Base-by-base conservation (phyloP, 192 early-diverging fungal species). In the Gaertneriomyces sp. region DNA sequence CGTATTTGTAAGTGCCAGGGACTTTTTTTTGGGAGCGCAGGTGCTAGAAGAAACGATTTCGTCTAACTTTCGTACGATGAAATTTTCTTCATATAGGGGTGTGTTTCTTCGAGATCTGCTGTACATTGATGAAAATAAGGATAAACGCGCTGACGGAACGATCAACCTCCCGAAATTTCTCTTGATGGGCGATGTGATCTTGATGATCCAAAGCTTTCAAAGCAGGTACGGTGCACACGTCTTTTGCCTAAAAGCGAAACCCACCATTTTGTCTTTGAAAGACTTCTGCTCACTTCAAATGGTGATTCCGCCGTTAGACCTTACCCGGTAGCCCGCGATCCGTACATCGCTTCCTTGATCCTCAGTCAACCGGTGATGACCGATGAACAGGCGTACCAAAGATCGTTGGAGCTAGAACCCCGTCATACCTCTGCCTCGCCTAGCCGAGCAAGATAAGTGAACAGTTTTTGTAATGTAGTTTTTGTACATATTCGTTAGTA, bases 141-240 rank as follows among this genome's bases (percentile, higher is more conserved):
- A 90, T 64, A 66, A 76, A 38, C 78, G 81, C 7, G 53, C 70
- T 12, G 86, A 89, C 55, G 87, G 88, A 7, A 77, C 75, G 8
- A 76, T 91, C 52, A 89, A 91, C 74, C 81, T 89, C 73, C 71
- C 83, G 60, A 91, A 91, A 70, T 90, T 87, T 71, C 58, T 82
- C 40, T 53, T 87, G 47, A 83, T 91, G 80, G 84, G 83, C 8
- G 85, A 89, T 33, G 69, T 81, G 0, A 79, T 90, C 51, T 72
- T 87, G 9, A 85, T 70, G 45, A 71, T 90, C 10, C 71, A 81
- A 67, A 76, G 67, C 20, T 88, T 80, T 64, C 87, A 89, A 66
- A 49, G 67, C 2, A 54, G 55, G 75, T 73, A 61, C 53, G 60
- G 61, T 8, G 2, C 10, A 16, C 7, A 17, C 62, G 19, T 1